A percentile compares a stretch with the other conserved stretches of the same genome.
Conservation (phyloP, 257 asterid genomes). For the Salvia splendens region DNA sequence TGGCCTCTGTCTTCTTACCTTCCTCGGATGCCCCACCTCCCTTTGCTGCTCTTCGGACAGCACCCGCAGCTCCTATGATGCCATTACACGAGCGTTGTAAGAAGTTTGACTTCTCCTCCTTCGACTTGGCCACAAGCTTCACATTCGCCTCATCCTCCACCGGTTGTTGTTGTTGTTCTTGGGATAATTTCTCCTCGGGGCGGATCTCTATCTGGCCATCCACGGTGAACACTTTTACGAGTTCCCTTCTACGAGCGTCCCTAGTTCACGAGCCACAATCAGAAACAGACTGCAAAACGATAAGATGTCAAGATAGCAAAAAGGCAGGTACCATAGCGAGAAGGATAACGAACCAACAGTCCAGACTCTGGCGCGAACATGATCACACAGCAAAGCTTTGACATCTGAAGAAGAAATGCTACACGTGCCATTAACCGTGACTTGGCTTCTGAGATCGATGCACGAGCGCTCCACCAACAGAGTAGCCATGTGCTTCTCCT, state of each 20-base stretch:
- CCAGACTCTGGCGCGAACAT: slow-evolving; percentile 74
- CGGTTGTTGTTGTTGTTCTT: slow-evolving; percentile 66
- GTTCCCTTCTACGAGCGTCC: slow-evolving; percentile 94
- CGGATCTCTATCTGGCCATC: slow-evolving; percentile 90
- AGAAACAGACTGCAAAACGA: not conserved
- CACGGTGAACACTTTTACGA: slow-evolving; percentile 69
- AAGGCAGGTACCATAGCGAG: slow-evolving; percentile 65
- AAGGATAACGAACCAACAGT: slow-evolving; percentile 73
- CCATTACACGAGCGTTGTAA: slow-evolving; percentile 91
- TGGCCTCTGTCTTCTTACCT: slow-evolving; percentile 69
- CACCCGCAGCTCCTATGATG: slow-evolving; percentile 96
- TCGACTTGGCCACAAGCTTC: slow-evolving; percentile 68
- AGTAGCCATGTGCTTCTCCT: slow-evolving; percentile 88
- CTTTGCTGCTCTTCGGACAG: slow-evolving; percentile 90
- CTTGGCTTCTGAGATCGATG: slow-evolving; percentile 83
- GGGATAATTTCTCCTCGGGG: slow-evolving; percentile 56
- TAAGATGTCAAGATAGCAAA: not conserved
- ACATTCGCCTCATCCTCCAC: slow-evolving; percentile 75
- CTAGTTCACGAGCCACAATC: slow-evolving; percentile 39
- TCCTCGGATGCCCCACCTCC: slow-evolving; percentile 84
- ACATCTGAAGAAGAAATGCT: slow-evolving; percentile 86
- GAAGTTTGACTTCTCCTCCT: slow-evolving; percentile 86
- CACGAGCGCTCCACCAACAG: slow-evolving; percentile 76
- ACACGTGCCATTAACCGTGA: slow-evolving; percentile 78
- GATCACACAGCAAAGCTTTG: slow-evolving; percentile 67